phyloP scores from a whole-genome alignment of 352 stramenopile species.

The Pythium pyrilobum region DNA sequence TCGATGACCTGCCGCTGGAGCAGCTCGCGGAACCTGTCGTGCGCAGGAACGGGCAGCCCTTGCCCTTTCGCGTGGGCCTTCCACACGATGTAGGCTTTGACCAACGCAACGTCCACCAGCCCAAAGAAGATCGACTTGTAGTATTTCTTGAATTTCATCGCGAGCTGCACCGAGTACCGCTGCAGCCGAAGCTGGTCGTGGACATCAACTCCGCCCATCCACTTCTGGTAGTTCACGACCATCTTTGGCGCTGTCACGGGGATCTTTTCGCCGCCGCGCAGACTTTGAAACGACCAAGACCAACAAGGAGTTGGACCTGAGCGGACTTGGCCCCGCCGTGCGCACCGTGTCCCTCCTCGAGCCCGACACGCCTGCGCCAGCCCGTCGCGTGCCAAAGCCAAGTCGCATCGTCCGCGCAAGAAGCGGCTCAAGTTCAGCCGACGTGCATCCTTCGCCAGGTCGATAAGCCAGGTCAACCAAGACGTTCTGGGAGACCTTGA shows the following conservation, averaged over 20 bases:
- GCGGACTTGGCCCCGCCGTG: background rate
- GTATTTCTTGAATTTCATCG: constrained; percentile 18
- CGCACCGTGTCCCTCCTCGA: too few species aligned
- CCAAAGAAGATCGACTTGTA: constrained; percentile 21
- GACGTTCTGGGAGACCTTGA: background rate
- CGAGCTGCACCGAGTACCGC: constrained; percentile 8
- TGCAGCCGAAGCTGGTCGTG: constrained; percentile 20
- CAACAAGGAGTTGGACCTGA: background rate
- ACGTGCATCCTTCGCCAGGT: background rate
- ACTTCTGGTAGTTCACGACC: constrained; percentile 18
- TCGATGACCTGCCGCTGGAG: constrained; percentile 4
- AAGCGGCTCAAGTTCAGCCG: background rate
- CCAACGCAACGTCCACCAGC: constrained; percentile 13
- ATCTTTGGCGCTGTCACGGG: too few species aligned
- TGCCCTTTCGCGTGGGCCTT: background rate
- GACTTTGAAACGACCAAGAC: background rate
- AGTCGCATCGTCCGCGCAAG: too few species aligned
- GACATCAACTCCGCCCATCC: constrained; percentile 21
- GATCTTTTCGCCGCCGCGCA: too few species aligned
- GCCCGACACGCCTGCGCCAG: too few species aligned
- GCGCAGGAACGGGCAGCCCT: background rate
- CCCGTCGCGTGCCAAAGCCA: too few species aligned
- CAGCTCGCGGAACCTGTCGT: constrained; percentile 9
- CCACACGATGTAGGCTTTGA: constrained; percentile 14
- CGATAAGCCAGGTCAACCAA: too few species aligned